phyloP scores from a whole-genome alignment of 805 yeast genomes.

The Komagataella kurtzmanii region DNA sequence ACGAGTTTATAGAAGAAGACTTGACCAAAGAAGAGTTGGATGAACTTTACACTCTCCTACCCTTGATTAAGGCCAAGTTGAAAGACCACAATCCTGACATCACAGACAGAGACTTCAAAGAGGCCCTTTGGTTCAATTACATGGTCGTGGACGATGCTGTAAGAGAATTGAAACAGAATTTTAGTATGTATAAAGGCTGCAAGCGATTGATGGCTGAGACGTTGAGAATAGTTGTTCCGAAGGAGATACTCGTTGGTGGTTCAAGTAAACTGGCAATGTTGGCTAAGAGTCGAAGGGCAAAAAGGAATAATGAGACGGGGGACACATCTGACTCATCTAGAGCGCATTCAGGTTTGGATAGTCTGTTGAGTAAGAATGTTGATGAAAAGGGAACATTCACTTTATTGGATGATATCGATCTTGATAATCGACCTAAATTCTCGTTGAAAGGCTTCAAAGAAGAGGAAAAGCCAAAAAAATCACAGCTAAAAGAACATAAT shows the following conservation, averaged over 20 bases:
- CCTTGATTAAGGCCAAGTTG: conserved; percentile 24
- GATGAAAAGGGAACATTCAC: background rate
- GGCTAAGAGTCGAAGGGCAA: conserved; percentile 24
- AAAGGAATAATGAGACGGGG: background rate
- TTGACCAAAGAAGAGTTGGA: conserved; percentile 28
- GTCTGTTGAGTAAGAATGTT: background rate
- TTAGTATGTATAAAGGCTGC: conserved; percentile 10
- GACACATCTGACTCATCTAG: background rate
- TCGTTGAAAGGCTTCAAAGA: background rate
- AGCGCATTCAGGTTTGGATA: background rate
- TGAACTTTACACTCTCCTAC: conserved; percentile 27
- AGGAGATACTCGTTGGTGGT: conserved; percentile 2
- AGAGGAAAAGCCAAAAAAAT: background rate
- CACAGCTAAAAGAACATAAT: background rate
- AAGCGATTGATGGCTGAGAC: background rate
- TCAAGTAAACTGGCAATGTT: conserved; percentile 29
- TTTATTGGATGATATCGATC: background rate
- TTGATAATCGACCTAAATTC: background rate
- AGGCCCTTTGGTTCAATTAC: conserved; percentile 45
- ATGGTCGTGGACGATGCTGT: conserved; percentile 39
- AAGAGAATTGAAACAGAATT: conserved; percentile 26
- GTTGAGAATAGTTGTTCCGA: conserved; percentile 1
- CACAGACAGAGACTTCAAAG: conserved; percentile 38
- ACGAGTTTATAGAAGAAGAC: conserved; percentile 23
- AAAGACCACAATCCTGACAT: conserved; percentile 27